phyloP scores from a whole-genome alignment of 441 rosid genomes.

The Gossypium schwendimanii region DNA sequence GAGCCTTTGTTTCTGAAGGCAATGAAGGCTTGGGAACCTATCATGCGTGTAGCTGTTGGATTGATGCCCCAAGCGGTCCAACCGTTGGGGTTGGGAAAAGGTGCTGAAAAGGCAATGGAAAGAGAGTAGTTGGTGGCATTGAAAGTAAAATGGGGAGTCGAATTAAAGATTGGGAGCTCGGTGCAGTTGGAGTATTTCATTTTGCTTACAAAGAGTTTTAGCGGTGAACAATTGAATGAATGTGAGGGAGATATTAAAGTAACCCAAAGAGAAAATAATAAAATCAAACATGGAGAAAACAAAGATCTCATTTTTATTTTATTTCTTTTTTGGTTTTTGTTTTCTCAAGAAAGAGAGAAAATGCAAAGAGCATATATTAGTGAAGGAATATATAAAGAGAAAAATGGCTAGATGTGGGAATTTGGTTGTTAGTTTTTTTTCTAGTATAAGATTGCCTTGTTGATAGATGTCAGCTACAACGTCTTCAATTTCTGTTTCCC shows the following conservation, averaged over 20 bases:
- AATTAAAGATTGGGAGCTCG: constrained; percentile 41
- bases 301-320: constrained; percentile 19
- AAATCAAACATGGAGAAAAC: constrained; percentile 13
- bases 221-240: constrained; percentile 48
- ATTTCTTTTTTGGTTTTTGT: no score
- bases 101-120: constrained; percentile 57
- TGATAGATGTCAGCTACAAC: no score
- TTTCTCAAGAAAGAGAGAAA: no score
- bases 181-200: constrained; percentile 29
- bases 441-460: no score
- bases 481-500: no score
- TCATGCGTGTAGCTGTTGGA: constrained; percentile 46
- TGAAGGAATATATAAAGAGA: no score
- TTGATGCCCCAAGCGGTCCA: constrained; percentile 84
- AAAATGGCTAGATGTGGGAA: no score
- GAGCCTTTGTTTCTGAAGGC: constrained; percentile 36
- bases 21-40: constrained; percentile 58
- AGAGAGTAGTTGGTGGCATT: constrained; percentile 61
- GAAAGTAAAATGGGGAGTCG: constrained; percentile 68
- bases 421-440: no score
- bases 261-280: constrained; percentile 11
- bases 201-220: constrained; percentile 24
- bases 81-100: constrained; percentile 36
- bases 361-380: no score
- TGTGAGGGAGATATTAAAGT: constrained; percentile 26